Conservation (phyloP, 345 rosid genomes). For the Eucalyptus regnans region DNA sequence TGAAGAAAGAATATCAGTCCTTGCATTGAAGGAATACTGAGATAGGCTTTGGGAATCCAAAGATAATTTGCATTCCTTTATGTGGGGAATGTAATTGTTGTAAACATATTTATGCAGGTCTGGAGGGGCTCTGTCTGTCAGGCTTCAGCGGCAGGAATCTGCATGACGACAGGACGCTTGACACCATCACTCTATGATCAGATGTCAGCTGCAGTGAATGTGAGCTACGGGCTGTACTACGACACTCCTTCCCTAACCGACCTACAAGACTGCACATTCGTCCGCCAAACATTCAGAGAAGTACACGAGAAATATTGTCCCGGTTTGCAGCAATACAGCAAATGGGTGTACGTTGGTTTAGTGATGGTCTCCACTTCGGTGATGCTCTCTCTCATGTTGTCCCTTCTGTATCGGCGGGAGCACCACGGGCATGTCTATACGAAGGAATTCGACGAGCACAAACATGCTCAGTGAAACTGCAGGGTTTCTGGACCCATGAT, state of each 20-base stretch:
- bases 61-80: not conserved
- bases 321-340: constrained; percentile 38
- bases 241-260: constrained; percentile 57
- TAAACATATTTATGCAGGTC: constrained; percentile 26
- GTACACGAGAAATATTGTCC: constrained; percentile 61
- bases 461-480: not conserved
- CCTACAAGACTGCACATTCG: constrained; percentile 78
- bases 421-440: constrained; percentile 25
- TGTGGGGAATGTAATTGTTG: not conserved
- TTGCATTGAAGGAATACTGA: not conserved
- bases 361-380: constrained; percentile 68
- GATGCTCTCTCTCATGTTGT: constrained; percentile 84
- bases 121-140: constrained; percentile 70
- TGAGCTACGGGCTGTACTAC: constrained; percentile 38
- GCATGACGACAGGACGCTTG: constrained; percentile 61
- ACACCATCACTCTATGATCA: constrained; percentile 59
- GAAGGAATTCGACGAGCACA: constrained; percentile 5
- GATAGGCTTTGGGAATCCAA: not conserved
- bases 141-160: constrained; percentile 54
- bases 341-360: constrained; percentile 54
- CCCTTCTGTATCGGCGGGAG: constrained; percentile 66
- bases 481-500: not conserved
- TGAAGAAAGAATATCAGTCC: not conserved
- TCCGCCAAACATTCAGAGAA: constrained; percentile 56
- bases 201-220: constrained; percentile 51